Conservation (phyloP, 352 stramenopile species). For the Globisporangium cystogenes region DNA sequence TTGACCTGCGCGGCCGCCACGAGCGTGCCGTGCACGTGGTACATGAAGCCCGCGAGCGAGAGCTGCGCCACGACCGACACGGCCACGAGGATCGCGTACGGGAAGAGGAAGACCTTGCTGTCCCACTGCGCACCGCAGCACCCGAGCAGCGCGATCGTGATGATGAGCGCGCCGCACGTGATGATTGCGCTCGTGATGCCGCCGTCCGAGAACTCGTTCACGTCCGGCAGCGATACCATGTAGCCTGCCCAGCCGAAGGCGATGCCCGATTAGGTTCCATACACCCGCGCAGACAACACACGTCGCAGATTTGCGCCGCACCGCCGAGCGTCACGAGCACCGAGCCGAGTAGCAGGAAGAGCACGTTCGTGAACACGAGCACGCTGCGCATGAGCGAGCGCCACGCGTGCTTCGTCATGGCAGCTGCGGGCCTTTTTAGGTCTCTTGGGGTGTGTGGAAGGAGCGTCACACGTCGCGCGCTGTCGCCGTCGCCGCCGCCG, state of each 20-base stretch:
- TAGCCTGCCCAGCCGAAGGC: too few species aligned
- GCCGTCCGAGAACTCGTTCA: conserved; percentile 78
- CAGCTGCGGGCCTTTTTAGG: neutral
- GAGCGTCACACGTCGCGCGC: neutral
- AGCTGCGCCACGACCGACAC: conserved; percentile 78
- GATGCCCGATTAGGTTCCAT: too few species aligned
- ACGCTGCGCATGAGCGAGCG: conserved; percentile 71
- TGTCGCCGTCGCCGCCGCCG: too few species aligned
- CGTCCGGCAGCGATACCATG: conserved; percentile 70
- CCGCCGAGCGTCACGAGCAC: conserved; percentile 77
- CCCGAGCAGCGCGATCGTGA: conserved; percentile 69
- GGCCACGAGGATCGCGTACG: conserved; percentile 70
- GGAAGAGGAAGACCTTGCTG: conserved; percentile 83
- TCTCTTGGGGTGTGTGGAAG: neutral
- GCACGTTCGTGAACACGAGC: conserved; percentile 86
- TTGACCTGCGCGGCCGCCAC: conserved; percentile 54
- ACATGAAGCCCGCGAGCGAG: conserved; percentile 74
- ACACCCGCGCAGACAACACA: too few species aligned
- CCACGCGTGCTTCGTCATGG: conserved; percentile 52
- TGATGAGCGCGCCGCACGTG: conserved; percentile 71
- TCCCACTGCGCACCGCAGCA: conserved; percentile 83
- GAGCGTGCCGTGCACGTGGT: conserved; percentile 71
- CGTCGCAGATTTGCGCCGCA: conserved; percentile 15
- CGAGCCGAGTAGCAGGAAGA: conserved; percentile 77
- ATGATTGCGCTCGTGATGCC: conserved; percentile 76